Evolutionary conservation across 164 flowering plant species (phyloP), one percentile per base, ranked within the genome.

Genomic region (Dillenia suffruticosa): DNA sequence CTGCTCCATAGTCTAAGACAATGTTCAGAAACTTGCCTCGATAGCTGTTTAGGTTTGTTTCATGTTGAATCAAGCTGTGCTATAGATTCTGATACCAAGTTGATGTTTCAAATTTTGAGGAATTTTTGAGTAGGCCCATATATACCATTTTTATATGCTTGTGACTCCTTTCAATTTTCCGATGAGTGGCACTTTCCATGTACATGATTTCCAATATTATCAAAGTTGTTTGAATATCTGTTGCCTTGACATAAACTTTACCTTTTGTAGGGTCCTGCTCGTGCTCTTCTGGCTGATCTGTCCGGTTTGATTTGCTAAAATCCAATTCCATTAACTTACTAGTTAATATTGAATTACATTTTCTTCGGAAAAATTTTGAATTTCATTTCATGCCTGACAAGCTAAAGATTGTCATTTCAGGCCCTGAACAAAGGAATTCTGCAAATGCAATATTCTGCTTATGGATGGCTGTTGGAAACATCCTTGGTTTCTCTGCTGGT

Each of bases 381-480:
- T 4, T 32, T 32, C 40, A 32, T 32, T 5, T 32, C 40, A 32
- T 32, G 40, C 40, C 40, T 32, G 7, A 32, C 6, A 32, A 32
- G 40, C 40, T 32, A 32, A 32, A 32, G 40, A 12, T 63, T 47
- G 65, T 51, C 59, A 13, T 68, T 45, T 19, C 69, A 95, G 99
- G 97, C 44, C 88, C 97, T 68, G 90, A 89, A 65, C 97, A 95
- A 74, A 80, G 86, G 58, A 92, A 88, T 78, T 51, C 84, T 13
- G 82, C 97, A 72, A 95, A 95, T 82, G 95, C 99, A 52, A 70
- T 91, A 56, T 95, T 95, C 74, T 87, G 94, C 68, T 81, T 81
- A n/a, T 95, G 99, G 99, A 95, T 95, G 97, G 97, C 99, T 62
- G 87, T 86, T 63, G 97, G 99, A 61, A 95, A 91, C 69, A 83